Evolutionary conservation across 2,329 filamentous ascomycete genomes (phyloP), one percentile per base, ranked within the genome.

Genomic region (Orbilia quercus): DNA sequence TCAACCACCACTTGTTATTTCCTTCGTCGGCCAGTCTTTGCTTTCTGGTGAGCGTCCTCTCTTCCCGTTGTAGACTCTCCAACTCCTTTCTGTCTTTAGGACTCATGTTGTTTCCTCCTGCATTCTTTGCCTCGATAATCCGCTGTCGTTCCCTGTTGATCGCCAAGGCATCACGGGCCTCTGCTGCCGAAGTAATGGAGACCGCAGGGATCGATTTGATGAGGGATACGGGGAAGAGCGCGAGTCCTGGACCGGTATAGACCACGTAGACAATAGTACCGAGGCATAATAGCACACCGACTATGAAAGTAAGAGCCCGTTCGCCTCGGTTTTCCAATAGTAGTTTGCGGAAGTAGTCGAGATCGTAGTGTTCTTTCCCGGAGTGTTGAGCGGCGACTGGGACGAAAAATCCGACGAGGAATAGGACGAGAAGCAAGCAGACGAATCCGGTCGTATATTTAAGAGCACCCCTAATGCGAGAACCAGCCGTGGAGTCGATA

Each of bases 401-500:
- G 0, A 96, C 89, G 80, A 99, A 97, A 84, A 98, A 96, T 45
- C 95, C 95, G 25, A 98, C 86, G 18, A 97, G 82, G 84, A 99
- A 96, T 12, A 99, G 83, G 48, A 94, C 87, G 51, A 93, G 84
- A 3, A 95, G 87, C 5, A 98, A 85, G 36, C 89, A 82, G 50
- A 98, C 82, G 80, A 98, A 98, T 72, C 88, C 89, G 54, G 93
- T 82, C 0, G 95, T 97, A 82, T 97, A 98, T 82, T 96, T 96
- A 79, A 91, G 83, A 2, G 95, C 92, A n/a, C 89, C 89, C 86
- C 89, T 89, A 72, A 98, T 85, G 62, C 92, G 87, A 78, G 88
- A 86, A 5, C 84, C 85, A 69, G 70, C 89, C 28, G 87, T 88
- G 31, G 91, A 91, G 73, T 91, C 87, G 78, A 96, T 91, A 34